Evolutionary conservation across 371 early-diverging fungal genomes (phyloP).

Genomic region (Mucor irregularis): DNA sequence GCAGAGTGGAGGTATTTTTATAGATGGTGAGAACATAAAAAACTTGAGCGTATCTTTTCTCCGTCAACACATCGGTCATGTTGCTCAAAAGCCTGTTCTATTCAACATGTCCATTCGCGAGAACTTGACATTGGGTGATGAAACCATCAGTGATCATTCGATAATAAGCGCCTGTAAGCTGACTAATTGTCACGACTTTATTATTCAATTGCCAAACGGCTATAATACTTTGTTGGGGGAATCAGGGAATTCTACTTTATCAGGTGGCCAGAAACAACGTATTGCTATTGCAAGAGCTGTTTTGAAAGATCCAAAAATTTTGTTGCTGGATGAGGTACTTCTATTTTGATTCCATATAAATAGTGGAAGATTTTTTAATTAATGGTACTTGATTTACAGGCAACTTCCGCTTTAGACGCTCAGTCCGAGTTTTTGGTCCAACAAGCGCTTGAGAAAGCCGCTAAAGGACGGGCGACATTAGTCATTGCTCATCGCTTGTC

Average conservation of each 20-base stretch:
- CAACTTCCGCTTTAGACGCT: constrained; percentile 77
- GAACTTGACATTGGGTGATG: constrained; percentile 65
- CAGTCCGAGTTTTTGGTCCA: constrained; percentile 82
- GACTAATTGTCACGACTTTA: constrained; percentile 73
- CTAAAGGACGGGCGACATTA: constrained; percentile 77
- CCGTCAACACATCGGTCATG: constrained; percentile 62
- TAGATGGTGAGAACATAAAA: constrained; percentile 57
- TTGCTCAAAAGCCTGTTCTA: constrained; percentile 72
- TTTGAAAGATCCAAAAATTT: constrained; percentile 59
- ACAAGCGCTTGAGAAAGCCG: constrained; percentile 67
- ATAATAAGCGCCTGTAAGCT: constrained; percentile 60
- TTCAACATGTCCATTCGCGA: constrained; percentile 76
- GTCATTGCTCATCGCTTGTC: constrained; percentile 86
- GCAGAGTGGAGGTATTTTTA: constrained; percentile 43
- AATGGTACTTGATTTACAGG: constrained; percentile 28
- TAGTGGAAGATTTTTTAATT: not conserved
- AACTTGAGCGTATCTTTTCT: constrained; percentile 55
- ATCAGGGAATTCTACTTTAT: constrained; percentile 56
- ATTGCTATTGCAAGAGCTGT: constrained; percentile 75
- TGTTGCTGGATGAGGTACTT: constrained; percentile 83
- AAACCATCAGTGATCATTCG: constrained; percentile 48
- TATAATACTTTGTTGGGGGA: constrained; percentile 68
- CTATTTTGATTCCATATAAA: constrained; percentile 22
- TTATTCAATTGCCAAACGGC: constrained; percentile 63
- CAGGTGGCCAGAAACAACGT: constrained; percentile 89